These are phyloP conservation scores for Hylodesmum podocarpum DNA, from an alignment of 306 rosid species.

Conservation along the genomic window DNA sequence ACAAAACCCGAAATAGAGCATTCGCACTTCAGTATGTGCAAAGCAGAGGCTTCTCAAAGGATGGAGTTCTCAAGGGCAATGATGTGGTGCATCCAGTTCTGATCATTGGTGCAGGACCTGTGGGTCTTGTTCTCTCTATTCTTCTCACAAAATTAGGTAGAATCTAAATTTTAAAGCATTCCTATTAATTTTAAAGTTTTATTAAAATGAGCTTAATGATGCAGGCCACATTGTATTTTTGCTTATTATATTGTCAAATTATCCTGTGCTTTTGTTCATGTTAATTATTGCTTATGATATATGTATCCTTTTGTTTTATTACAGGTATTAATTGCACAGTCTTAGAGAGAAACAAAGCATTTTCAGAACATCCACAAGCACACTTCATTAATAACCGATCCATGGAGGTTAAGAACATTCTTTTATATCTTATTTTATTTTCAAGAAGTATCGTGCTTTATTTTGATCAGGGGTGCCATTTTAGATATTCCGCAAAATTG, in stretches of 20 bases:
- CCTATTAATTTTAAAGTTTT: not conserved
- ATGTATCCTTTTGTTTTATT: constrained; percentile 1
- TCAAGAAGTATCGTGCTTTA: constrained; percentile 11
- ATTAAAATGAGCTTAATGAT: not conserved
- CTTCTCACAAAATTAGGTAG: constrained; percentile 86
- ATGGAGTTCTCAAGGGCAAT: constrained; percentile 40
- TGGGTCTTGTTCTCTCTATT: constrained; percentile 83
- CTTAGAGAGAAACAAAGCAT: constrained; percentile 62
- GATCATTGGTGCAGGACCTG: constrained; percentile 89
- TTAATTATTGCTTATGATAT: constrained; percentile 6
- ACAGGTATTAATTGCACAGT: constrained; percentile 77
- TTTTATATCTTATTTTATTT: constrained; percentile 19
- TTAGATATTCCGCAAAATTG: constrained; percentile 84
- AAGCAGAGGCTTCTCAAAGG: constrained; percentile 55
- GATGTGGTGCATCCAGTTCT: constrained; percentile 71
- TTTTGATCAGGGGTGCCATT: constrained; percentile 34
- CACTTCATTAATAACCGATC: constrained; percentile 94
- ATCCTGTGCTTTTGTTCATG: not conserved
- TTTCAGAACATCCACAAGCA: constrained; percentile 80
- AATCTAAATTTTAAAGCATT: constrained; percentile 1
- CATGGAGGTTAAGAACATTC: constrained; percentile 74
- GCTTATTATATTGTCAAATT: not conserved
- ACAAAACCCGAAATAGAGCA: constrained; percentile 37
- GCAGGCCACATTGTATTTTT: not conserved
- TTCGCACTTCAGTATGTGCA: constrained; percentile 31